Conservation (phyloP, 257 asterid genomes). For the Forsythia viridissima region DNA sequence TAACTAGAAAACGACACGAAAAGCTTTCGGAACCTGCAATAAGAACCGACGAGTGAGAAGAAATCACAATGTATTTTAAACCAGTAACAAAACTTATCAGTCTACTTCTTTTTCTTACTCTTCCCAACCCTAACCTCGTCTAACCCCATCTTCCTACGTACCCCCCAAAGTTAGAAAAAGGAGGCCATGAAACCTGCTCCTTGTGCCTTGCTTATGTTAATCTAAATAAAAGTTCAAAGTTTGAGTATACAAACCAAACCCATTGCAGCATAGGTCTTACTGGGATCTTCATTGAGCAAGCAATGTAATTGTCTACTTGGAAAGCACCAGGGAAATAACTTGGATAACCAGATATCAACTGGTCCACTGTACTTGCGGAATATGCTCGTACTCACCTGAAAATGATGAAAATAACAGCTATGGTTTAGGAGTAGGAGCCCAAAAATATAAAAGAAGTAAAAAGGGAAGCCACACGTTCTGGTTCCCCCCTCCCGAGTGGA, state of each 20-base stretch:
- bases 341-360: constrained; percentile 72
- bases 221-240: neutral
- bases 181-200: neutral
- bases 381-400: constrained; percentile 69
- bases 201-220: neutral
- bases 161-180: neutral
- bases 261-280: constrained; percentile 75
- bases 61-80: neutral
- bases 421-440: neutral
- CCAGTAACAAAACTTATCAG: neutral
- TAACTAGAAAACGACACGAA: constrained; percentile 84
- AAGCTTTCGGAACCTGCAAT: constrained; percentile 84
- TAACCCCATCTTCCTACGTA: neutral
- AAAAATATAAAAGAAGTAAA: neutral
- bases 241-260: constrained; percentile 63
- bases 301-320: constrained; percentile 42
- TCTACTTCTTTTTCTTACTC: too few relatives aligned
- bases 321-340: constrained; percentile 36
- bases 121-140: neutral
- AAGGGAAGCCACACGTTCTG: neutral
- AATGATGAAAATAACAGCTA: constrained; percentile 9
- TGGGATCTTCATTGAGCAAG: constrained; percentile 61
- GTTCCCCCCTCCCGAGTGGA: neutral
- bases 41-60: neutral
- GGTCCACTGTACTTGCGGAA: constrained; percentile 82